Evolutionary conservation across 768 basidiomycete species (phyloP), one percentile per base, ranked within the genome.

Genomic region (Russula dissimulans): DNA sequence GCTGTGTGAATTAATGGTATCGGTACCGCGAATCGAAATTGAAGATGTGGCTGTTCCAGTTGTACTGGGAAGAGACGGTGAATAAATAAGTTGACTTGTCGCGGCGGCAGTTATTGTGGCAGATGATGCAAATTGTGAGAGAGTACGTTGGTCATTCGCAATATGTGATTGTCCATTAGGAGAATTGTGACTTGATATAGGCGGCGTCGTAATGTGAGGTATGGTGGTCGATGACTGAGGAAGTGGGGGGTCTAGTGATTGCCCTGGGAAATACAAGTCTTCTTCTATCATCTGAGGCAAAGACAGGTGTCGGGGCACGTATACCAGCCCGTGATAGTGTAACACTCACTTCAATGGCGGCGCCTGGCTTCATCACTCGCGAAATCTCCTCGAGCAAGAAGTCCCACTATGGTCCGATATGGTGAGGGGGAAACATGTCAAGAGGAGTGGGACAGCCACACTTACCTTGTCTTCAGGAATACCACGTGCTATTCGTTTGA

Each of bases 391-490:
- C 86, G 32, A 89, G 76, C 32, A 90, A 70, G 0, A 67, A 56
- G 65, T 86, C 85, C 87, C 87, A 90, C 84, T 85, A 55, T 47
- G 34, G 36, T 43, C 60, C 45, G 42, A 34, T 11, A 53, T 42
- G 46, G 26, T 44, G 43, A 15, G 11, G 43, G 12, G 36, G 3
- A 22, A 4, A 15, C n/a, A 15, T n/a, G 39, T 53, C 5, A 59
- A 26, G 38, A 10, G 29, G 26, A 12, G 18, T 32, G n/a, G 18
- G 26, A 44, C 43, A 12, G 5, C 17, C 12, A 18, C 12, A 67
- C 73, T 32, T 49, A 86, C 86, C 75, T 84, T 85, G 69, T 89
- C 78, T 67, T 89, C 87, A 14, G 88, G 88, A 44, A 90, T 84
- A 42, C 87, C 87, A 26, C 85, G 77, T 1, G 85, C 83, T 48